These are phyloP conservation scores for Nannochloris sp. DNA, from an alignment of 139 green algal species.

Conservation along the genomic window DNA sequence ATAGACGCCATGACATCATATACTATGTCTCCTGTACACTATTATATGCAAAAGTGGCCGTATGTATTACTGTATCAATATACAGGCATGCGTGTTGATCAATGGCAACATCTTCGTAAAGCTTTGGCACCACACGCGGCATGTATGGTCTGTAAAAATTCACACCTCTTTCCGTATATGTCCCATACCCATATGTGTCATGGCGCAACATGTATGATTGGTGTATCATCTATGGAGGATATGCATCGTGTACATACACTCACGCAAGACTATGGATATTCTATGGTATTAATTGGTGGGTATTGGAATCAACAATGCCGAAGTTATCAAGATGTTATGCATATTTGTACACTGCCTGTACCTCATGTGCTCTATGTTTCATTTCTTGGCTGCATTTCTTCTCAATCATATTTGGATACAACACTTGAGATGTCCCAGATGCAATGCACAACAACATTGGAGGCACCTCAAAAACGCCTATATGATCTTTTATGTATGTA, in stretches of 20 bases:
- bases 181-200: conserved; percentile 2
- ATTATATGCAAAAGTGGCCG: not conserved
- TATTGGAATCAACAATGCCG: not conserved
- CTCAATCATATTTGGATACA: too few species aligned
- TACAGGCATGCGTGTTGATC: not conserved
- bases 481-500: not conserved
- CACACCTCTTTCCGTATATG: not conserved
- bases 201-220: conserved; percentile 10
- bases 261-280: conserved; percentile 1
- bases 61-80: not conserved
- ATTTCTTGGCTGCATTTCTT: too few species aligned
- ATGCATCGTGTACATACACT: conserved; percentile 7
- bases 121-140: not conserved
- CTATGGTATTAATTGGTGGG: not conserved
- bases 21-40: not conserved
- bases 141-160: not conserved
- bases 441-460: too few species aligned
- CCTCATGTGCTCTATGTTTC: too few species aligned
- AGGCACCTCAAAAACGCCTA: too few species aligned
- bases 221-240: conserved; percentile 7
- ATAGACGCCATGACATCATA: not conserved
- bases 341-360: too few species aligned
- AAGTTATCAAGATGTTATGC: not conserved
- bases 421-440: too few species aligned
- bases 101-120: not conserved